Evolutionary conservation across 2,329 filamentous ascomycete species (phyloP), one percentile per base, ranked within the genome.

Genomic region (Trichophyton mentagrophytes): DNA sequence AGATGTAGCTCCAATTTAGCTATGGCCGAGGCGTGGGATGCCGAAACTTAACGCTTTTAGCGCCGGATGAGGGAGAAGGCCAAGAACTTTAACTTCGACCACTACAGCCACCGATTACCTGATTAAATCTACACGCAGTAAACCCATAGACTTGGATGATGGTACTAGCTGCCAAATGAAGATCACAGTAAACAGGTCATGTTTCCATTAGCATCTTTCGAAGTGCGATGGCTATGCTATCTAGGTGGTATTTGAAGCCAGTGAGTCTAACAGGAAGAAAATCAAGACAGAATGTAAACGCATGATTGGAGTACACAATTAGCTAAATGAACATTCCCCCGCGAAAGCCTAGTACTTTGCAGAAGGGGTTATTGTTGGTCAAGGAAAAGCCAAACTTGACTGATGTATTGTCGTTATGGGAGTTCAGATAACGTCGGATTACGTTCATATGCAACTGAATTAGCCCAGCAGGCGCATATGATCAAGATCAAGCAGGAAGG

Each of bases 391-490:
- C 22, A 20, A 36, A 20, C 51, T 38, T 36, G 30, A 20, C 51
- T 17, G 30, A 55, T 36, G 17, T 36, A n/a, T 20, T 5, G 30
- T 55, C 30, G 51, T 36, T 33, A 20, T 36, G 13, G 27, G 5
- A 27, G 15, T 36, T 55, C n/a, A 17, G n/a, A 55, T 55, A 55
- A 36, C 27, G 30, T 36, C n/a, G 61, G 57, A 61, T 61, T 59
- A 38, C 59, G 61, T 61, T 38, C 58, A 61, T 61, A 59, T 36
- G 53, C 56, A 60, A 38, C 60, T 51, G 61, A 57, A 61, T 64
- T 64, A 65, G 61, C 55, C 46, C 62, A 59, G 62, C 60, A 59
- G 51, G 60, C 62, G 57, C 62, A 66, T 64, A 65, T 57, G 64
- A 64, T 58, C 56, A 63, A 64, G 42, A 63, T 58, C 56, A 63